Evolutionary conservation across 1,284 basidiomycete species (phyloP).

Genomic region (Leccinum insigne): DNA sequence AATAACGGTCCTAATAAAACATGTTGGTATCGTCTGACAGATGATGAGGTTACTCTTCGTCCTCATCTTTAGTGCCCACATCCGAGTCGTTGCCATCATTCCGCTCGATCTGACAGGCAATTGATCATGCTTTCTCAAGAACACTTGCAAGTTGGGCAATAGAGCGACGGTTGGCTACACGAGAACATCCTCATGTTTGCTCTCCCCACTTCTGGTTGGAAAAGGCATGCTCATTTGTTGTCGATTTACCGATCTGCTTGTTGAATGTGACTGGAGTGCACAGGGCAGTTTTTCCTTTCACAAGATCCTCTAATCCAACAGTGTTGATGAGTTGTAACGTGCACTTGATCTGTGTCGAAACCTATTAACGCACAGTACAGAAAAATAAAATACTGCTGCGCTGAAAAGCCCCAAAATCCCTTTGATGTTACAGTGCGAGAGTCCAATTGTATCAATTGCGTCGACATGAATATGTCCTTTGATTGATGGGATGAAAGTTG

Average conservation of each 20-base stretch:
- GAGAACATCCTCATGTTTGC: not conserved
- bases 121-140: not conserved
- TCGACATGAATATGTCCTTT: not conserved
- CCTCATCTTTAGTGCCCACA: not conserved
- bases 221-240: not conserved
- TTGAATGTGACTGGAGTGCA: not conserved
- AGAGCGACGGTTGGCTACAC: not conserved
- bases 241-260: not conserved
- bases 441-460: not conserved
- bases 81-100: not conserved
- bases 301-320: not conserved
- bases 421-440: not conserved
- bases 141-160: not conserved
- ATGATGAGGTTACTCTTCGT: not conserved
- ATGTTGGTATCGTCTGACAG: not conserved
- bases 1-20: not conserved
- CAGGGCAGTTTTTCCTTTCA: not conserved
- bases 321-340: not conserved
- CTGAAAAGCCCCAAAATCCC: not conserved
- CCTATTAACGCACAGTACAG: not conserved
- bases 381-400: not conserved
- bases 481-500: not conserved
- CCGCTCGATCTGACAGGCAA: not conserved
- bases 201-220: not conserved
- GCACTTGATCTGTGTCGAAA: not conserved